A percentile compares a stretch with the other conserved stretches of the same genome.
These are phyloP conservation scores for Mycosphaerella sp. DNA, from an alignment of 2,329 filamentous ascomycete species.

Conservation along the genomic window DNA sequence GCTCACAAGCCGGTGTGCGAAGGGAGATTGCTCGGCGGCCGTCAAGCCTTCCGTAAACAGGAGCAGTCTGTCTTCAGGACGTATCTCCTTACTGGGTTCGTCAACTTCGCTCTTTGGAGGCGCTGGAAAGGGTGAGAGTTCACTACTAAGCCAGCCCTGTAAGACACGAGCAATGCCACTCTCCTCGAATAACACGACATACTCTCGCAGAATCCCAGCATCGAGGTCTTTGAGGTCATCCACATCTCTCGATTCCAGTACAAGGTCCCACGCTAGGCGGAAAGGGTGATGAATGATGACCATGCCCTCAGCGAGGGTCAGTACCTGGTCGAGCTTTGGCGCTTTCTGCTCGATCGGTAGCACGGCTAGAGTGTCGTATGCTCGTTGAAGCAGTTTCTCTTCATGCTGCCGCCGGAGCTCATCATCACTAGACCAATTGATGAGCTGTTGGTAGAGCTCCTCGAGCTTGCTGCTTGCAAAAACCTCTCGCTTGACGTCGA, in stretches of 20 bases:
- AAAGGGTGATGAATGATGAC: conserved; percentile 93
- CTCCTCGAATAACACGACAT: conserved; percentile 76
- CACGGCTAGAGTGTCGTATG: conserved; percentile 69
- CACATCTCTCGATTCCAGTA: conserved; percentile 81
- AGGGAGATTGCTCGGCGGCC: conserved; percentile 56
- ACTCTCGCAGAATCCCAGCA: conserved; percentile 68
- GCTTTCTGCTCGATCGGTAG: conserved; percentile 62
- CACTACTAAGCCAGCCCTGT: conserved; percentile 73
- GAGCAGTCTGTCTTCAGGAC: conserved; percentile 70
- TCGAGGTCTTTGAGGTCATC: conserved; percentile 73
- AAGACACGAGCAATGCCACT: conserved; percentile 77
- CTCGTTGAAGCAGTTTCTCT: conserved; percentile 78
- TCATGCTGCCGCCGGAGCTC: conserved; percentile 77
- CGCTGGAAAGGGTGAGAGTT: conserved; percentile 79
- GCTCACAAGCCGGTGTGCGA: conserved; percentile 76
- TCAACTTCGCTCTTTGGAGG: conserved; percentile 40
- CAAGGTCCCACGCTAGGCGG: conserved; percentile 82
- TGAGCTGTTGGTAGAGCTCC: conserved; percentile 70
- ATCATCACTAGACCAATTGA: conserved; percentile 87
- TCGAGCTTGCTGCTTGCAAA: conserved; percentile 71
- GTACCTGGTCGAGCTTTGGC: conserved; percentile 63
- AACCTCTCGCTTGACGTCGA: conserved; percentile 82
- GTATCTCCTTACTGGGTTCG: conserved; percentile 54
- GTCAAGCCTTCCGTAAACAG: conserved; percentile 62
- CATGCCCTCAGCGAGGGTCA: conserved; percentile 80